These are phyloP conservation scores for Fusarium keratoplasticum DNA, from an alignment of 2,329 filamentous ascomycete species.

Conservation along the genomic window DNA sequence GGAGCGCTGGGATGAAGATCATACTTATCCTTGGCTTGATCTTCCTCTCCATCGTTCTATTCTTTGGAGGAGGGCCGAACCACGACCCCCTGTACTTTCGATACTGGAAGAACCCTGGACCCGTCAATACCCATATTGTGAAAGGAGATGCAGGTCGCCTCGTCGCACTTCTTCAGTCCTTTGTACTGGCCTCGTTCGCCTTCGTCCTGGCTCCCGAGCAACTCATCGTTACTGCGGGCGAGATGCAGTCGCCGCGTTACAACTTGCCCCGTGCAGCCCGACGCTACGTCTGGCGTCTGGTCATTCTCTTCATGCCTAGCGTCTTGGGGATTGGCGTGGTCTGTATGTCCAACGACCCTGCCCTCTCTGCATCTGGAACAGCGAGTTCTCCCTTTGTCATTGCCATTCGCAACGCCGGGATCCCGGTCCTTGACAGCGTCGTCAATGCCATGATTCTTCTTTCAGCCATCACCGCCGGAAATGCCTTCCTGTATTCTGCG, in stretches of 20 bases:
- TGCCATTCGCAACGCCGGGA: neutral
- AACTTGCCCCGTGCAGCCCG: conserved; percentile 45
- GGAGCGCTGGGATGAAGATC: neutral
- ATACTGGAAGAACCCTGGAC: neutral
- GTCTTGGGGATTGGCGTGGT: neutral
- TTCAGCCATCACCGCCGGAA: neutral
- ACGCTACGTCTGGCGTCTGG: conserved; percentile 43
- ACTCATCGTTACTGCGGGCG: conserved; percentile 44
- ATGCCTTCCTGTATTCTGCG: conserved; percentile 48
- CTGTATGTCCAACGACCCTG: neutral
- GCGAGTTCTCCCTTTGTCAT: neutral
- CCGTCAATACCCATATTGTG: neutral
- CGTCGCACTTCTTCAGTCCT: conserved; percentile 59
- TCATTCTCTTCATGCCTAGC: conserved; percentile 56
- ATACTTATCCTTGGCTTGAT: conserved; percentile 62
- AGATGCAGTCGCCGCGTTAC: conserved; percentile 45
- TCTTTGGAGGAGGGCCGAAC: conserved; percentile 59
- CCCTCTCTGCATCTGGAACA: neutral
- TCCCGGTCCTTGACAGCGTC: neutral
- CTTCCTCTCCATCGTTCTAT: conserved; percentile 58
- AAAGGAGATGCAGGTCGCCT: neutral
- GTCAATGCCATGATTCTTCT: neutral
- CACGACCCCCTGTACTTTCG: conserved; percentile 58
- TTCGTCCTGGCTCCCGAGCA: conserved; percentile 43
- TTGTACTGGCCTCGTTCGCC: conserved; percentile 40